Conservation (phyloP, 179 eudicot genomes). For the Silene noctiflora region DNA sequence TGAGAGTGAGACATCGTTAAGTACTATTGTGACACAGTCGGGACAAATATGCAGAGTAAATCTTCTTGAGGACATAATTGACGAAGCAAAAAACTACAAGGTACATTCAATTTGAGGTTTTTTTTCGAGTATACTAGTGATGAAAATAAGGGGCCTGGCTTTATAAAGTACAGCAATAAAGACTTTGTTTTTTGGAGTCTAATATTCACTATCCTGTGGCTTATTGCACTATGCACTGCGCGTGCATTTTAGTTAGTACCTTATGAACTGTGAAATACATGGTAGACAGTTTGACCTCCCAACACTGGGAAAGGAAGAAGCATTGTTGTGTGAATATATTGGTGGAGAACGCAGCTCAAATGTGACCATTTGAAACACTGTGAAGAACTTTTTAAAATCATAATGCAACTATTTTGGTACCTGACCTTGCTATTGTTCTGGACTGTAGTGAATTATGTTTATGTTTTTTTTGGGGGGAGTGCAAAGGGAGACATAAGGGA, state of each 20-base stretch:
- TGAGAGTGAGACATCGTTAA: slow-evolving; percentile 19
- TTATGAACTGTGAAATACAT: not conserved
- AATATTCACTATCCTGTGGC: not conserved
- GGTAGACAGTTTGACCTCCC: not conserved
- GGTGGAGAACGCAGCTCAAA: not conserved
- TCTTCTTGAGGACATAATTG: slow-evolving; percentile 61
- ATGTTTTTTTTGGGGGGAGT: too few relatives aligned
- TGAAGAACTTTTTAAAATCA: not conserved
- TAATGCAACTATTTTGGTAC: not conserved
- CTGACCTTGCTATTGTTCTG: not conserved
- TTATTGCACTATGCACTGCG: not conserved
- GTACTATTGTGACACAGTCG: slow-evolving; percentile 43
- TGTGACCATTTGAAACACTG: not conserved
- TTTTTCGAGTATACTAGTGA: not conserved
- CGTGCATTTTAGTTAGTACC: not conserved
- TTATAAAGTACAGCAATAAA: not conserved
- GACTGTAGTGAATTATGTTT: not conserved
- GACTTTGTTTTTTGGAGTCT: not conserved
- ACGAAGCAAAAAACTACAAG: slow-evolving; percentile 75
- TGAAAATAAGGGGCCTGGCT: not conserved
- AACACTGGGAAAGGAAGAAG: not conserved
- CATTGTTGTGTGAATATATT: not conserved
- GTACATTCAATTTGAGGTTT: slow-evolving; percentile 30
- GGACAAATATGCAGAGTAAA: slow-evolving; percentile 50
- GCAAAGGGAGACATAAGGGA: not conserved